Conservation (phyloP, 1,139 yeast species). For the Kodamaea alishanica region DNA sequence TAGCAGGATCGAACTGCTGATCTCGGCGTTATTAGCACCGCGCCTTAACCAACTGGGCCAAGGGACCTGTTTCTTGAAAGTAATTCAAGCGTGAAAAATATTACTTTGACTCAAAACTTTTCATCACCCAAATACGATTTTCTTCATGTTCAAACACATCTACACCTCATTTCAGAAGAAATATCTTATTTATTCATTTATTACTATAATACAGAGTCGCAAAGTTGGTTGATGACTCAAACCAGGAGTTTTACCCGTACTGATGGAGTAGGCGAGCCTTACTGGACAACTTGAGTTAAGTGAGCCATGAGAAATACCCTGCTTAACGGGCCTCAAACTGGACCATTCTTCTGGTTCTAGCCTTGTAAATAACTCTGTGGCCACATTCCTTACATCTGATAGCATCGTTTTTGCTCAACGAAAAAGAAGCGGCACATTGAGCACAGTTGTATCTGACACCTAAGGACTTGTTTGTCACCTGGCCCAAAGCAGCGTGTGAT, state of each 20-base stretch:
- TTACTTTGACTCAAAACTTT: too few relatives aligned
- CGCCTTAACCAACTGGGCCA: conserved; percentile 42
- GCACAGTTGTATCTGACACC: conserved; percentile 96
- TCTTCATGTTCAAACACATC: too few relatives aligned
- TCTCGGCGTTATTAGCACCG: conserved; percentile 43
- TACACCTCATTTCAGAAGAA: too few relatives aligned
- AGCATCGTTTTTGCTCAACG: conserved; percentile 90
- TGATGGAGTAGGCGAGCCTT: not conserved
- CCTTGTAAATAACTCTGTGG: conserved; percentile 94
- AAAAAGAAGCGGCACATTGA: conserved; percentile 87
- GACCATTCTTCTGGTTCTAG: conserved; percentile 94
- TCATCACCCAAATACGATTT: too few relatives aligned
- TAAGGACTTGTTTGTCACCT: conserved; percentile 62
- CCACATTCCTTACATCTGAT: conserved; percentile 99
- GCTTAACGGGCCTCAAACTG: conserved; percentile 49
- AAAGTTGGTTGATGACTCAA: too few relatives aligned
- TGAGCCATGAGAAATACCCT: not conserved
- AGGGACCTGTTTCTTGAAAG: conserved; percentile 21
- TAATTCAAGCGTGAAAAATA: too few relatives aligned
- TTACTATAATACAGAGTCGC: too few relatives aligned
- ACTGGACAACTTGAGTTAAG: not conserved
- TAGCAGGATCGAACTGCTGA: conserved; percentile 35
- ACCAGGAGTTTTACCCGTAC: too few relatives aligned
- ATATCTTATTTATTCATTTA: too few relatives aligned
- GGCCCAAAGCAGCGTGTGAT: conserved; percentile 68